Evolutionary conservation across 1,139 yeast genomes (phyloP), one percentile per base, ranked within the genome.

Genomic region (Blastobotrys persicus): DNA sequence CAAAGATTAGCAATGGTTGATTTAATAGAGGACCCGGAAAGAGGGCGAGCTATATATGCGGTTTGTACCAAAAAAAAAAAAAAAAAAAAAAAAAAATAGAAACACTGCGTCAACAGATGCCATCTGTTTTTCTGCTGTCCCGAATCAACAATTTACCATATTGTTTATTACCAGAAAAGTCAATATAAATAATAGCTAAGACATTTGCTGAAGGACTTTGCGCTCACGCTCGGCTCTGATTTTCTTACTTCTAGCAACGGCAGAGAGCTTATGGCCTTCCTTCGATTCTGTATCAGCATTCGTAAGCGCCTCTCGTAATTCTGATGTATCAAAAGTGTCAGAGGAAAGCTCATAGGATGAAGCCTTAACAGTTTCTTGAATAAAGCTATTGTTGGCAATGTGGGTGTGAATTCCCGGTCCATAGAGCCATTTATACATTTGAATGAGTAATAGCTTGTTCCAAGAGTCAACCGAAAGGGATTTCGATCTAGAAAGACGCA

Each of bases 381-480:
- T 68, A 23, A 66, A 69, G 5, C 73, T 73, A 61, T 79, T 82
- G 50, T 74, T 72, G 23, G 77, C 80, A 51, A 80, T 72, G 60
- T 85, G 88, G 53, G 73, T 74, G 57, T 81, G 85, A 14, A 84
- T 74, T 1, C 88, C 88, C 37, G 79, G 77, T 39, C 86, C 83
- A 60, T 80, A 83, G n/a, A 83, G 75, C 85, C 88, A 85, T 59
- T 80, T 79, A 61, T 85, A 72, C 55, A 79, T 81, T 50, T 81
- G 76, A 48, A 84, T 70, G 51, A 89, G 72, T 46, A 81, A 65
- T 58, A 82, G 78, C 50, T 83, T 76, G 55, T 71, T 77, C 94
- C 94, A 85, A 26, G 84, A 74, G 54, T 76, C 78, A 34, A 85
- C 77, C n/a, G 81, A 75, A 47, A 85, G 67, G 2, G 83, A 71